Conservation (phyloP, 345 rosid species). For the Gossypium mustelinum region DNA sequence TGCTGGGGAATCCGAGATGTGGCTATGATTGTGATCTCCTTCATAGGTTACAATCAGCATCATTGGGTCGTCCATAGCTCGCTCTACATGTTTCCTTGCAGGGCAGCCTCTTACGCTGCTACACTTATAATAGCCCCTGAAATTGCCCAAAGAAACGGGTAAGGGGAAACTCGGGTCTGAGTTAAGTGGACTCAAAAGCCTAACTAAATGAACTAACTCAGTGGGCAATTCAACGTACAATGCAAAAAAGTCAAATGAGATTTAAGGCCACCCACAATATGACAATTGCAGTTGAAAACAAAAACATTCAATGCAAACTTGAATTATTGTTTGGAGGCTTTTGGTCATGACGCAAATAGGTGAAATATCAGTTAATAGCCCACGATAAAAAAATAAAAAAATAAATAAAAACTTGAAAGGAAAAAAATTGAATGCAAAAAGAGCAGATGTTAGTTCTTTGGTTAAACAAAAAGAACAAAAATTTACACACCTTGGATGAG, state of each 20-base stretch:
- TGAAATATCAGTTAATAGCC: constrained; percentile 6
- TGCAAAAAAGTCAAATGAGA: constrained; percentile 15
- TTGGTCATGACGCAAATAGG: constrained; percentile 25
- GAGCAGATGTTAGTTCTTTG: neutral
- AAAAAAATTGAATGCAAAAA: constrained; percentile 1
- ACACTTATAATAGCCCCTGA: constrained; percentile 91
- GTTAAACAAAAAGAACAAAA: neutral
- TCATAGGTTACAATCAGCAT: constrained; percentile 86
- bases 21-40: constrained; percentile 70
- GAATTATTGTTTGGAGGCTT: neutral
- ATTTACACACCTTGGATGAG: constrained; percentile 79
- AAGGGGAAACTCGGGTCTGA: constrained; percentile 19
- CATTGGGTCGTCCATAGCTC: constrained; percentile 70
- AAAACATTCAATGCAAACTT: constrained; percentile 8
- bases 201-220: constrained; percentile 10
- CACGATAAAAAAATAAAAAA: neutral
- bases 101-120: constrained; percentile 88
- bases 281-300: constrained; percentile 9
- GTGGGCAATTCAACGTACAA: constrained; percentile 3
- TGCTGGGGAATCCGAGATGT: constrained; percentile 27
- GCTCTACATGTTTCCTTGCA: constrained; percentile 91
- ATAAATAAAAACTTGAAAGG: neutral
- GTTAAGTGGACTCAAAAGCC: constrained; percentile 3
- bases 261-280: neutral
- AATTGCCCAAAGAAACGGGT: neutral